Conservation (phyloP, 768 basidiomycete species). For the Boletellus sp. region DNA sequence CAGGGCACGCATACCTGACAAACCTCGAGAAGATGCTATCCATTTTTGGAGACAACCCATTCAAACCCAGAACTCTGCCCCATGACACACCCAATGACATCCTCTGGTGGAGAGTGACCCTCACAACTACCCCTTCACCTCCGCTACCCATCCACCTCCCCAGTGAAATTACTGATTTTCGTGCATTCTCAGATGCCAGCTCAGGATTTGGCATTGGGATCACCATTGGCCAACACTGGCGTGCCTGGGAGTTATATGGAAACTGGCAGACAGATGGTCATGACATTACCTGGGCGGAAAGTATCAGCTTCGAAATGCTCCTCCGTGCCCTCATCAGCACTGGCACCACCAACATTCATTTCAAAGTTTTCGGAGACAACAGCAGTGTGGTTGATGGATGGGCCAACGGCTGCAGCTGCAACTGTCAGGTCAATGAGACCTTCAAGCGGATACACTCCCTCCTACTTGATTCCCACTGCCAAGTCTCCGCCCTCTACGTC, state of each 20-base stretch:
- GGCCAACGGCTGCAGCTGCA: constrained; percentile 29
- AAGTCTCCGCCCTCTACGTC: neutral
- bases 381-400: constrained; percentile 37
- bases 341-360: no score
- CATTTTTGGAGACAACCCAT: neutral
- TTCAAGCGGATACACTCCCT: no score
- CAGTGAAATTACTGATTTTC: neutral
- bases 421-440: constrained; percentile 23
- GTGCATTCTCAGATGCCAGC: constrained; percentile 18
- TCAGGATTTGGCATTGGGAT: constrained; percentile 11
- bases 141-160: constrained; percentile 3
- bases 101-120: no score
- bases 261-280: no score
- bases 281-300: constrained; percentile 51
- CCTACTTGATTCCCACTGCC: constrained; percentile 2
- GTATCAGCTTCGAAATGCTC: constrained; percentile 42
- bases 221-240: constrained; percentile 7
- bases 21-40: neutral
- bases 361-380: constrained; percentile 28
- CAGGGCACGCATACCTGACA: neutral
- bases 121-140: neutral
- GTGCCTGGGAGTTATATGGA: constrained; percentile 30
- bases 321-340: constrained; percentile 9
- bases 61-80: constrained; percentile 30
- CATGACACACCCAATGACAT: neutral